A percentile compares a stretch with the other conserved stretches of the same genome.
Conservation (phyloP, 225 moss, liverwort and hornwort genomes). For the Sphagnum contortum region DNA sequence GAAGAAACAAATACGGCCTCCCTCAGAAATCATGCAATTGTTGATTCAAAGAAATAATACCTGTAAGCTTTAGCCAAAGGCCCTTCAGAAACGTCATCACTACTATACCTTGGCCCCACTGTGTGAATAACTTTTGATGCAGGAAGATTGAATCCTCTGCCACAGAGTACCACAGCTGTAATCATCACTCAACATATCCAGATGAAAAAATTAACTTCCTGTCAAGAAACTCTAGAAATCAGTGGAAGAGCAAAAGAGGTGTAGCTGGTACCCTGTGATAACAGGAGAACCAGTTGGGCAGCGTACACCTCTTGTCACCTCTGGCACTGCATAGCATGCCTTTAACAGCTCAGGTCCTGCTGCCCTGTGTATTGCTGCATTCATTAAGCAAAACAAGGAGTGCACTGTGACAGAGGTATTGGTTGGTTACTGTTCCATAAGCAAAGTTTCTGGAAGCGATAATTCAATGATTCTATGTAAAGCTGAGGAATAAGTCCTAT, state of each 20-base stretch:
- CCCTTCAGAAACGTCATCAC: slow-evolving; percentile 1
- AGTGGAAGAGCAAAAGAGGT: no score
- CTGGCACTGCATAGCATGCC: slow-evolving; percentile 24
- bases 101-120: slow-evolving; percentile 31
- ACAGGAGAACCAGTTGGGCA: slow-evolving; percentile 39
- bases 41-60: slow-evolving; percentile 4
- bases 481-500: neutral
- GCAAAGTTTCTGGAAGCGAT: neutral
- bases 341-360: slow-evolving; percentile 31
- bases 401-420: neutral
- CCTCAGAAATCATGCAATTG: neutral
- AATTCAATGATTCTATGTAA: neutral
- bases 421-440: no score
- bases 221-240: no score
- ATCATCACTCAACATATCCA: no score
- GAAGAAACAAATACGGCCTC: no score
- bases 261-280: slow-evolving; percentile 19
- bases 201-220: no score
- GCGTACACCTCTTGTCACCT: slow-evolving; percentile 25
- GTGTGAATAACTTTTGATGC: slow-evolving; percentile 36
- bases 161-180: neutral
- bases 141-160: slow-evolving; percentile 32
- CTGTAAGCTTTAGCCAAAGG: slow-evolving; percentile 19
- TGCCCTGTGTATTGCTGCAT: slow-evolving; percentile 37
- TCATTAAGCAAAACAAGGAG: neutral